Evolutionary conservation across 306 rosid species (phyloP), one percentile per base, ranked within the genome.

Genomic region (Begonia masoniana): DNA sequence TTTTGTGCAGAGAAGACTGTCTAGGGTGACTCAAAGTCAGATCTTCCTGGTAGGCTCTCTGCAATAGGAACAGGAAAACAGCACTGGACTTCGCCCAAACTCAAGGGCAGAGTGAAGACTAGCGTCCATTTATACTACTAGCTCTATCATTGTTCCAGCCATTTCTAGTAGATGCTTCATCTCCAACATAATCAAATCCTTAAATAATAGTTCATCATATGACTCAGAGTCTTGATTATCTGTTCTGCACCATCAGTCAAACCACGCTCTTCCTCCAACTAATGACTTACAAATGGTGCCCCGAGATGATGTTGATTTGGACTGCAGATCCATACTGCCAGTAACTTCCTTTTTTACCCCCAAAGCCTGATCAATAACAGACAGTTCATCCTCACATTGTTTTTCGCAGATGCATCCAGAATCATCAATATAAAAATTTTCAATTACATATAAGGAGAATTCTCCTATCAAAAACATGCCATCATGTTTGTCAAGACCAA

Each of bases 401-500:
- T 92, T 92, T 78, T 92, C 96, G 50, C 83, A 92, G 59, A 92
- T 83, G 78, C 87, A 76, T 50, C 93, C 96, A 21, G 93, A 74
- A 58, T 79, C 85, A 36, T 92, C 85, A 51, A 92, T 79, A 67
- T 74, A 87, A 52, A 92, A 92, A 68, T 84, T 92, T 73, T 87
- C 99, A 65, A 92, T 92, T 66, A 92, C 96, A 79, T 92, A 92
- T 59, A 92, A 67, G 66, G 86, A 83, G 59, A 70, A 71, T 66
- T 92, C 99, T 54, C 96, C 96, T 9, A 92, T 92, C 71, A 92
- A 59, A 82, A 92, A 92, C 69, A 92, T 79, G 54, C 99, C 99
- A 76, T 92, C 99, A 68, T 92, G 96, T 64, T 92, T 92, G 82
- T 92, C 99, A 15, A 92, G 99, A 62, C 96, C 93, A 17, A 87